Conservation (phyloP, 176 grass and related monocot species). For the Eleusine indica region DNA sequence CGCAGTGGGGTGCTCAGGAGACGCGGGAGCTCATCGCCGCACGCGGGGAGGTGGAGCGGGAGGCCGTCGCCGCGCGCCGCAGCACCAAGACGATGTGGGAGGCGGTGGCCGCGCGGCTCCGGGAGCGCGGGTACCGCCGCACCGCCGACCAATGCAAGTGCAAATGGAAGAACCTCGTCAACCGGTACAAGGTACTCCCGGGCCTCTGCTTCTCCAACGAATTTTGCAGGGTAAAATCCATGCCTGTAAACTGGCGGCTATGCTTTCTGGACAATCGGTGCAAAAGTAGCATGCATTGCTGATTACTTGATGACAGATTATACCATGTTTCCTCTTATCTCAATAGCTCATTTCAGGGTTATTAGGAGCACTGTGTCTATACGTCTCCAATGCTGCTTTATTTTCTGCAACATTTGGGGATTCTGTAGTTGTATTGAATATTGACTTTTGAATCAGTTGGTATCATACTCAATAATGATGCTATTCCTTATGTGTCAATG, state of each 20-base stretch:
- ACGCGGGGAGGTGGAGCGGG: slow-evolving; percentile 71
- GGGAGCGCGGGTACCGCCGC: slow-evolving; percentile 63
- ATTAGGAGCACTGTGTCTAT: neutral
- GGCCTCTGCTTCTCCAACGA: neutral
- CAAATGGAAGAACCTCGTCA: slow-evolving; percentile 99
- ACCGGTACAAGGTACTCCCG: slow-evolving; percentile 74
- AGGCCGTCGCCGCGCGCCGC: slow-evolving; percentile 45
- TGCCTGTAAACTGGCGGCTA: neutral
- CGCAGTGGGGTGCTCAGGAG: slow-evolving; percentile 80
- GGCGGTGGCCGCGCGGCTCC: slow-evolving; percentile 58
- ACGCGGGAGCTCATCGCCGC: slow-evolving; percentile 75
- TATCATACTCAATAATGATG: neutral
- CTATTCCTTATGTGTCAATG: neutral
- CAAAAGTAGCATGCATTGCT: neutral
- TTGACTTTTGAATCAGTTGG: neutral
- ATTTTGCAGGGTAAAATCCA: neutral
- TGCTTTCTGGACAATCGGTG: neutral
- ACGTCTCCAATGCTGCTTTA: neutral
- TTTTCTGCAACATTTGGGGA: neutral
- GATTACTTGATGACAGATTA: neutral
- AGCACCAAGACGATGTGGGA: slow-evolving; percentile 86
- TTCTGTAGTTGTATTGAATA: neutral
- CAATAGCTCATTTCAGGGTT: neutral
- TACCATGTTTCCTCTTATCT: slow-evolving; percentile 17
- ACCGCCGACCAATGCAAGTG: slow-evolving; percentile 96